phyloP scores from a whole-genome alignment of 305 asterid species.

The Solanum hybrid region DNA sequence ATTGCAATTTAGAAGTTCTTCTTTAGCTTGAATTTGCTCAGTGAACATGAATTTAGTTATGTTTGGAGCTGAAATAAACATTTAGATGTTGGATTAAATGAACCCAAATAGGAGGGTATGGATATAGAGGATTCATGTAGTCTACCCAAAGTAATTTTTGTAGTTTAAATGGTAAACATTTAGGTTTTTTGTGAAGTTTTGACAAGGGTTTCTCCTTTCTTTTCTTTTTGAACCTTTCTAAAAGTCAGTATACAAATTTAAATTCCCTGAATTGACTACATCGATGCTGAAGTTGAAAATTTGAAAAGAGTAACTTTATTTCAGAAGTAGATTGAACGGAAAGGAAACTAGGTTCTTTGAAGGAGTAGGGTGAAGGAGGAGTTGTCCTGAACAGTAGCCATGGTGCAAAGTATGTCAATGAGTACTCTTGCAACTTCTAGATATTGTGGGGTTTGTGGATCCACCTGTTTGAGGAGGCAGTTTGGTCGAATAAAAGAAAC shows the following conservation, averaged over 20 bases:
- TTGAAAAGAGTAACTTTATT: neutral
- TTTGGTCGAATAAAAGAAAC: constrained; percentile 31
- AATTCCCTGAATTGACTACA: neutral
- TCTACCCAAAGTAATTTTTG: neutral
- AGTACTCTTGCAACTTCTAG: constrained; percentile 46
- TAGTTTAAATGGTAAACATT: neutral
- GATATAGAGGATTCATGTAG: neutral
- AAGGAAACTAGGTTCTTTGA: neutral
- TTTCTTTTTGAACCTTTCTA: neutral
- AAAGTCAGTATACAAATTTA: neutral
- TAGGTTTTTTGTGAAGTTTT: neutral
- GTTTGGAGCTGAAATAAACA: neutral
- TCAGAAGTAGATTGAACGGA: neutral
- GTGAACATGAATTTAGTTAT: neutral
- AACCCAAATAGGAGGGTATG: neutral
- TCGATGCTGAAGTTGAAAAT: neutral
- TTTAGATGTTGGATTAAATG: neutral
- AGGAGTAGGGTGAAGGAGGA: neutral
- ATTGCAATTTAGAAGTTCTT: neutral
- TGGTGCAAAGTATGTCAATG: constrained; percentile 49
- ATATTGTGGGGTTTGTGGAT: constrained; percentile 35
- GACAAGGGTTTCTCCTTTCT: neutral
- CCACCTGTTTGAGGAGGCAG: constrained; percentile 31
- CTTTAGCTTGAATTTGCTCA: neutral
- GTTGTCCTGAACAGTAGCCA: constrained; percentile 12